Percentiles rank a stretch among this genome's conserved stretches.
Evolutionary conservation across 1,139 yeast species (phyloP).

Genomic region (Petasospora rhodanensis): DNA sequence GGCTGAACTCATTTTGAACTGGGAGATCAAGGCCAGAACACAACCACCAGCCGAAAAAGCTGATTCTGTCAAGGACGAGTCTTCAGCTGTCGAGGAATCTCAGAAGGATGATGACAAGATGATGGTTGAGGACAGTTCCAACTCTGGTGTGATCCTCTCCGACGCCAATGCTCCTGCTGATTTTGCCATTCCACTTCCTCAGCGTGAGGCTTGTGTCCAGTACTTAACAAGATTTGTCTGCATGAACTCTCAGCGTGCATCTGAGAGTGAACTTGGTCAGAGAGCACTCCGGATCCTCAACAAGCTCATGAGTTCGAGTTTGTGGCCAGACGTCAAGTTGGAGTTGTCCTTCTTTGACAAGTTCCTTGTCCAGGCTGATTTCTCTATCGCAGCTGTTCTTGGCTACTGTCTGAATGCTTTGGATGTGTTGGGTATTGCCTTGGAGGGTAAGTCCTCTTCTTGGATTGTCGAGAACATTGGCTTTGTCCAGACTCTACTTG

Average conservation of each 20-base stretch:
- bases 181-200: conserved; percentile 68
- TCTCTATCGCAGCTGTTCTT: conserved; percentile 50
- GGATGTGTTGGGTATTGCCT: conserved; percentile 82
- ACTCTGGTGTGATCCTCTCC: conserved; percentile 15
- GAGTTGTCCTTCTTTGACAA: conserved; percentile 84
- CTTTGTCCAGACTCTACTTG: conserved; percentile 68
- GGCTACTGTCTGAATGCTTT: conserved; percentile 86
- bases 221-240: conserved; percentile 86
- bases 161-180: conserved; percentile 27
- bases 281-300: conserved; percentile 74
- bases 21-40: conserved; percentile 57
- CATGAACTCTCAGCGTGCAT: conserved; percentile 78
- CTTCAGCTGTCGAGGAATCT: conserved; percentile 8
- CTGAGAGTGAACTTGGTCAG: conserved; percentile 79
- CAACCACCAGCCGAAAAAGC: no score
- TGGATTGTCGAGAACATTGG: conserved; percentile 75
- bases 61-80: conserved; percentile 8
- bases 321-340: conserved; percentile 86
- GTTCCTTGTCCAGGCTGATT: conserved; percentile 73
- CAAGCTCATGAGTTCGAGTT: conserved; percentile 62
- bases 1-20: conserved; percentile 75
- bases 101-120: conserved; percentile 21
- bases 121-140: conserved; percentile 6
- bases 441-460: conserved; percentile 67
- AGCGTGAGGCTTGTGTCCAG: conserved; percentile 89